Evolutionary conservation across 148 eudicot species (phyloP).

Genomic region (Rhododendron simsii): DNA sequence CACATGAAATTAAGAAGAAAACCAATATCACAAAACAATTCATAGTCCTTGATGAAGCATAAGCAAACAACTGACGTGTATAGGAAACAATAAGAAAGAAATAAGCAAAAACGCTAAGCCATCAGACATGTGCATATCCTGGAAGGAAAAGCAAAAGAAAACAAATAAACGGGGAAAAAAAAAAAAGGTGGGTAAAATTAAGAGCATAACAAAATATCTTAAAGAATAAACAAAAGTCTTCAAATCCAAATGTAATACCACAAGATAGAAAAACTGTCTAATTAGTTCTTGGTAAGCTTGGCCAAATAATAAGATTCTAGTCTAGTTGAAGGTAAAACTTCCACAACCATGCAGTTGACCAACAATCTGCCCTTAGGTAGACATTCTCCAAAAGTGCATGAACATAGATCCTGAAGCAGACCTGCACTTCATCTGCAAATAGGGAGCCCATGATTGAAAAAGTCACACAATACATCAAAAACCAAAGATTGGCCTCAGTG

Average conservation of each 20-base stretch:
- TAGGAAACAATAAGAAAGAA: neutral
- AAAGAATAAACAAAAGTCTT: neutral
- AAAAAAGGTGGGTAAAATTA: neutral
- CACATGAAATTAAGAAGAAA: neutral
- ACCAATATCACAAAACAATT: neutral
- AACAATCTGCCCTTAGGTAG: neutral
- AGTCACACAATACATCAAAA: neutral
- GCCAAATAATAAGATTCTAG: neutral
- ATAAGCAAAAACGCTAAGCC: neutral
- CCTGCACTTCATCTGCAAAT: conserved; percentile 20
- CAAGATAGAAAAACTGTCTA: neutral
- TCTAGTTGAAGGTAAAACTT: neutral
- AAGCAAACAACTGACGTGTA: neutral
- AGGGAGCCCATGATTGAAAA: conserved; percentile 3
- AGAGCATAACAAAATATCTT: neutral
- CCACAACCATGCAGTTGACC: neutral
- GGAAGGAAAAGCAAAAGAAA: neutral
- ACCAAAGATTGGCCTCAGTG: neutral
- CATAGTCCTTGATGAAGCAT: neutral
- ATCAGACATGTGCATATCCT: neutral
- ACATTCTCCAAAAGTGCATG: neutral
- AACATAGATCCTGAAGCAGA: neutral
- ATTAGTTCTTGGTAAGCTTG: neutral
- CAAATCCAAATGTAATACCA: neutral
- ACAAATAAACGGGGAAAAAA: neutral